Evolutionary conservation across 202 grass and related monocot species (phyloP).

Genomic region (Setaria italica): DNA sequence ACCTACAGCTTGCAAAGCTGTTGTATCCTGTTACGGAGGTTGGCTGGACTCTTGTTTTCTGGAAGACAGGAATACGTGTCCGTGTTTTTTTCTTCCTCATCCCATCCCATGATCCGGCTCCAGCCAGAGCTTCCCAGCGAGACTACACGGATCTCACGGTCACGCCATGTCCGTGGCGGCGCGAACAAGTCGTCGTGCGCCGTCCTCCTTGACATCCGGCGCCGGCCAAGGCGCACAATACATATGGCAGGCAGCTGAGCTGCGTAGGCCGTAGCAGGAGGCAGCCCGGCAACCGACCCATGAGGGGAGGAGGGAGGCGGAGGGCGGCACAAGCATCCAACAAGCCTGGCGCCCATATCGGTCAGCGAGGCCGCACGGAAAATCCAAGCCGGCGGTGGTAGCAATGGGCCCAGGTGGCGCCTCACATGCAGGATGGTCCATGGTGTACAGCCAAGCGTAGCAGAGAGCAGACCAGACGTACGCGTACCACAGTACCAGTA

Average conservation of each 20-base stretch:
- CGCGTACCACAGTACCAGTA: too few species aligned
- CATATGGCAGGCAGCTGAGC: neutral
- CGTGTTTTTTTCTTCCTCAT: too few species aligned
- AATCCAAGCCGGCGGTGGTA: neutral
- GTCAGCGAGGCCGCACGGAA: neutral
- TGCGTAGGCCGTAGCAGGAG: neutral
- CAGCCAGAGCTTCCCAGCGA: neutral
- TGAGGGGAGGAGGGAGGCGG: neutral
- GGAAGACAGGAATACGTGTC: too few species aligned
- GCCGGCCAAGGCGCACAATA: neutral
- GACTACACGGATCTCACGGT: neutral
- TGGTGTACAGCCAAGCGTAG: too few species aligned
- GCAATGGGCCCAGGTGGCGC: neutral
- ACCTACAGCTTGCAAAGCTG: too few species aligned
- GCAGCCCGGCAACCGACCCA: neutral
- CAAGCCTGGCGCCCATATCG: neutral
- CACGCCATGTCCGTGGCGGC: neutral
- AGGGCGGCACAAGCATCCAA: conserved; percentile 28
- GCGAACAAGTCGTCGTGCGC: neutral
- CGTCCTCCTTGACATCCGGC: neutral
- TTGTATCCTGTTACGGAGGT: too few species aligned
- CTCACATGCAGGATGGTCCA: neutral
- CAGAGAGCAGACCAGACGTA: too few species aligned
- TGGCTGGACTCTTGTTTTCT: too few species aligned
- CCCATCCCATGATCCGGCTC: neutral